Evolutionary conservation across 2,329 filamentous ascomycete genomes (phyloP), one percentile per base, ranked within the genome.

Genomic region (Claviceps digitariae): DNA sequence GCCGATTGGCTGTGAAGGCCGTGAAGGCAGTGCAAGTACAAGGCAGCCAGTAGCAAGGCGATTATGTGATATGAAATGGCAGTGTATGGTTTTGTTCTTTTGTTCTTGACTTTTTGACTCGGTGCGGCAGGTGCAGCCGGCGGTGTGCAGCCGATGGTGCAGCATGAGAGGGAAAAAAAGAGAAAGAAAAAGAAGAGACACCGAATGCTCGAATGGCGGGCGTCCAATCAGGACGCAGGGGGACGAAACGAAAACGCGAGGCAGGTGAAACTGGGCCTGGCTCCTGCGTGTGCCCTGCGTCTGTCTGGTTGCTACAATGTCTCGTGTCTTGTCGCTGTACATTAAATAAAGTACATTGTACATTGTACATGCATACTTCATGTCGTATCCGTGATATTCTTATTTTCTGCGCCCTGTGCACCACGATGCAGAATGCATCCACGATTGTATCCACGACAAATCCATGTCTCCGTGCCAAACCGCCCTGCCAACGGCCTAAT

Each of bases 211-310:
- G 40, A 21, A 41, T 17, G 34, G 12, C 31, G 13, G 34, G 12
- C 34, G 43, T 25, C 52, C 48, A 54, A 54, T 54, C 52, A 54
- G 48, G 23, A n/a, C 15, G 34, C 5, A n/a, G 48, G 20, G 4
- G 31, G 17, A 9, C 44, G 44, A 46, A 46, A 46, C 25, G 44
- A 23, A 46, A 46, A 46, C 25, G 44, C 25, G 44, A 46, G 25
- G 25, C 44, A 44, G 15, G 44, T 27, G 25, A n/a, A 46, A 27
- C 25, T n/a, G 17, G 25, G 25, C 23, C 44, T 7, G 34, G 41
- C 21, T 44, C 41, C 40, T 43, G 40, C 40, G 13, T 43, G 12
- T 44, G 20, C 12, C 21, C 20, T 44, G 21, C 40, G 21, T 43
- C 1, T 41, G 40, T 12, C 31, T 34, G 9, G 31, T 34, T 3